Evolutionary conservation across 225 moss, liverwort and hornwort genomes (phyloP), one percentile per base, ranked within the genome.

Genomic region (Lunularia cruciata): DNA sequence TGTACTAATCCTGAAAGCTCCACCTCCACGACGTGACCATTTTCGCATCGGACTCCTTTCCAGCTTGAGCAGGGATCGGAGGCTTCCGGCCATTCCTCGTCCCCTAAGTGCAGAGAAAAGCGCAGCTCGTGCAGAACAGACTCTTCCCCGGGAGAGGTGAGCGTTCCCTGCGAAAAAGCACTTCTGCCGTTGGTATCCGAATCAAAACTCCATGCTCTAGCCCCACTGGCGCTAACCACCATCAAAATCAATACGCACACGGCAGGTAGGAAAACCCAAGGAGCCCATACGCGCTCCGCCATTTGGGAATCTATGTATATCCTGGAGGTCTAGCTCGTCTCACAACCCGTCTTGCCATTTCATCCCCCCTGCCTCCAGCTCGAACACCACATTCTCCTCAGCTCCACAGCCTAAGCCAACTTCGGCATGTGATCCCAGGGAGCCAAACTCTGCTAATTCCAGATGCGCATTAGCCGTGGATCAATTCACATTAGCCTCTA

Each of bases 51-150:
- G 38, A 94, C 84, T 48, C 90, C 94, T 59, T 69, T 79, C 94
- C 94, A 94, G 19, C 30, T 70, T 34, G 47, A 60, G 49, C 94
- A 94, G 2, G 94, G 90, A 78, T 91, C 94, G 57, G 68, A 51
- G 6, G 47, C 70, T 16, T 74, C 65, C 19, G 86, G 83, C 94
- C 94, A 94, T 13, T 60, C 71, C 31, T 71, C 38, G 25, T 67
- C 71, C 46, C 34, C 28, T 15, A 73, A 42, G 34, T 73, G 42
- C 71, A 82, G 60, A 65, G 77, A 77, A 22, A 46, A 45, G 69
- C 74, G 77, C 20, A 82, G 74, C 43, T 74, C 65, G 13, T 54
- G 74, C 65, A 82, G 32, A 5, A 67, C 70, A 6, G 63, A 36
- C 3, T 48, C 77, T 67, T 82, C 81, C 30, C 23, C 28, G 30